Evolutionary conservation across 768 basidiomycete genomes (phyloP), one percentile per base, ranked within the genome.

Genomic region (Pulveroboletus ravenelii): DNA sequence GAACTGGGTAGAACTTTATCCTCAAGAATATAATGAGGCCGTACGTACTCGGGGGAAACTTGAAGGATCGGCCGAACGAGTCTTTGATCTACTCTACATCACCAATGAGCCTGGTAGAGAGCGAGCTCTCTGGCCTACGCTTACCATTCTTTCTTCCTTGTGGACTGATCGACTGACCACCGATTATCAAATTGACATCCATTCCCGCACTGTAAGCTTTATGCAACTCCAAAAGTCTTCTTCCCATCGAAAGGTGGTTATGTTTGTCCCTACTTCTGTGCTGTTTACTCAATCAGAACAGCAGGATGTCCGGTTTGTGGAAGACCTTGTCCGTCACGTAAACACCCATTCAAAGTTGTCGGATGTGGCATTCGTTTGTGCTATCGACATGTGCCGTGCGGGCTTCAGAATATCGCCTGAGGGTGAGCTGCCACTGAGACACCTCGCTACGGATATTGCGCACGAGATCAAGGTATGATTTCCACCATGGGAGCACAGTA

Each of bases 1-100:
- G 92, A 91, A 87, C 55, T 95, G 91, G 91, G 83, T 94, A 30
- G 83, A 87, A 29, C 72, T 80, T 20, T 88, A 85, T 60, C 85
- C 89, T 0, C 70, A 73, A 6, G 89, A 96, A 62, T 95, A 84
- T 64, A 84, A 85, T 47, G 84, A 90, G 7, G 76, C 81, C 5
- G 75, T 92, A 34, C 74, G 78, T 10, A 72, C 75, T 3, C 76
- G 84, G 40, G 80, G 84, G 27, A 76, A 72, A 34, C 72, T 89
- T 12, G 93, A 95, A 51, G 89, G 87, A 38, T 82, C 84, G 0
- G 85, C 92, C 1, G 92, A 96, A 62, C 81, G 88, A 8, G 80
- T 94, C 3, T 95, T 92, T 61, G 93, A 96, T 66, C 66, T 87
- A 15, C 69, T 95, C 3, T 84, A 81, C 59, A 74, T 69, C 32